A percentile compares a stretch with the other conserved stretches of the same genome.
Evolutionary conservation across 2,329 filamentous ascomycete genomes (phyloP).

Genomic region (Botryosphaeria dothidea): DNA sequence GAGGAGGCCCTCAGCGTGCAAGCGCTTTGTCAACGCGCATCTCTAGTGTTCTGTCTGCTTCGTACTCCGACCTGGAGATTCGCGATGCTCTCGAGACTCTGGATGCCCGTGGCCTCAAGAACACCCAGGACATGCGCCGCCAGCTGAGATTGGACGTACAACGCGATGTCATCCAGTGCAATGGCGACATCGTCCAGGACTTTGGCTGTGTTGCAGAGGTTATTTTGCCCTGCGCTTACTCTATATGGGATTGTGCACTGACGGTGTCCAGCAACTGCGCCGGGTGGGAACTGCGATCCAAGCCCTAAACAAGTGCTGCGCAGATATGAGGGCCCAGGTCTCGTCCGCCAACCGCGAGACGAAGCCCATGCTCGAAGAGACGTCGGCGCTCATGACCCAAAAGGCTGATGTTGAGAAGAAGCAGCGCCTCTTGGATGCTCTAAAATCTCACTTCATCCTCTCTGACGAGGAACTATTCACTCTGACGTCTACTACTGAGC

Average conservation of each 20-base stretch:
- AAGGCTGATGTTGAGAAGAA: conserved; percentile 76
- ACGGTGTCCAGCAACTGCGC: conserved; percentile 69
- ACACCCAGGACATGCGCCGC: conserved; percentile 75
- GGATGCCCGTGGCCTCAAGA: conserved; percentile 69
- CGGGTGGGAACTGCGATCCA: conserved; percentile 78
- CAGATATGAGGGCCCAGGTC: conserved; percentile 78
- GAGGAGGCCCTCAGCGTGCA: conserved; percentile 22
- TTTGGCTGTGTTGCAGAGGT: conserved; percentile 90
- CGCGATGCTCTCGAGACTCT: conserved; percentile 78
- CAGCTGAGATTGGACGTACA: conserved; percentile 81
- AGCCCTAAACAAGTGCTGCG: conserved; percentile 76
- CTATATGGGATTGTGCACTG: conserved; percentile 23
- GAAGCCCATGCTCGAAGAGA: conserved; percentile 73
- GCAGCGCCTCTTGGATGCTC: conserved; percentile 73
- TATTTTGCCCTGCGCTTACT: conserved; percentile 18
- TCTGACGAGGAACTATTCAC: conserved; percentile 76
- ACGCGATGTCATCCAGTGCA: conserved; percentile 89
- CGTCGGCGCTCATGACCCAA: conserved; percentile 70
- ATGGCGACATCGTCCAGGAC: conserved; percentile 83
- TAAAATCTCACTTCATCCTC: conserved; percentile 80
- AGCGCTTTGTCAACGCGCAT: conserved; percentile 80
- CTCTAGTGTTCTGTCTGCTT: conserved; percentile 82
- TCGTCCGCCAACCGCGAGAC: conserved; percentile 74
- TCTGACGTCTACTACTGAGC: conserved; percentile 76
- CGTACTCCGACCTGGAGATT: conserved; percentile 90